Evolutionary conservation across 2,329 filamentous ascomycete species (phyloP).

Genomic region (Trichoderma oligosporum): DNA sequence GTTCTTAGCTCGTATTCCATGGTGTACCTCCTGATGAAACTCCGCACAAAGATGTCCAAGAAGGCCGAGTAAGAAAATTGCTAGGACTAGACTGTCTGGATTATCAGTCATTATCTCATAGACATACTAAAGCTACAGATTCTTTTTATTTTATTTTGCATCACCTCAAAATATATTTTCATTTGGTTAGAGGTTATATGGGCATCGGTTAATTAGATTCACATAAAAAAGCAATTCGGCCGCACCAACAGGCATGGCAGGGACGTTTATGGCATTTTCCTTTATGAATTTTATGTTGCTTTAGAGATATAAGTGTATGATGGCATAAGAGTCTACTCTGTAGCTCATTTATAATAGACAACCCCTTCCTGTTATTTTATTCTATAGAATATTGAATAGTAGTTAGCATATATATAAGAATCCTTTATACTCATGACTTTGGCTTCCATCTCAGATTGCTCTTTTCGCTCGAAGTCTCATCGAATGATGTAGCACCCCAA

Average conservation of each 20-base stretch:
- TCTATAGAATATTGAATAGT: not conserved
- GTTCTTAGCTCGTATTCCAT: slow-evolving; percentile 50
- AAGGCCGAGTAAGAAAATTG: slow-evolving; percentile 37
- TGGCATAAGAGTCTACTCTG: not conserved
- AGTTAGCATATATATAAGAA: not conserved
- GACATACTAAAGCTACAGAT: too few relatives aligned
- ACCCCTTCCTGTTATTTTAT: too few relatives aligned
- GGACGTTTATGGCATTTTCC: not conserved
- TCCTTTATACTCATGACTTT: not conserved
- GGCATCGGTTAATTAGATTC: not conserved
- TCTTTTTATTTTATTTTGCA: not conserved
- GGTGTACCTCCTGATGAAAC: slow-evolving; percentile 46
- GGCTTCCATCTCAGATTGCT: not conserved
- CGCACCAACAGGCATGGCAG: not conserved
- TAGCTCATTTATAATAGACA: not conserved
- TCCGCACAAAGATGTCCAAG: slow-evolving; percentile 47
- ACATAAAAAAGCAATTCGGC: not conserved
- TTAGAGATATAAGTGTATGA: not conserved
- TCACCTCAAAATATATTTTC: not conserved
- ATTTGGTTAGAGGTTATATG: not conserved
- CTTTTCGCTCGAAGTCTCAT: slow-evolving; percentile 10
- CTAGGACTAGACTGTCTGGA: not conserved
- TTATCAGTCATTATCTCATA: not conserved
- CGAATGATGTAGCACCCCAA: slow-evolving; percentile 17
- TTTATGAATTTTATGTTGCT: not conserved